Percentiles rank a stretch among this genome's conserved stretches.
phyloP scores from a whole-genome alignment of 2,329 filamentous ascomycete species.

The Pleomassaria siparia region DNA sequence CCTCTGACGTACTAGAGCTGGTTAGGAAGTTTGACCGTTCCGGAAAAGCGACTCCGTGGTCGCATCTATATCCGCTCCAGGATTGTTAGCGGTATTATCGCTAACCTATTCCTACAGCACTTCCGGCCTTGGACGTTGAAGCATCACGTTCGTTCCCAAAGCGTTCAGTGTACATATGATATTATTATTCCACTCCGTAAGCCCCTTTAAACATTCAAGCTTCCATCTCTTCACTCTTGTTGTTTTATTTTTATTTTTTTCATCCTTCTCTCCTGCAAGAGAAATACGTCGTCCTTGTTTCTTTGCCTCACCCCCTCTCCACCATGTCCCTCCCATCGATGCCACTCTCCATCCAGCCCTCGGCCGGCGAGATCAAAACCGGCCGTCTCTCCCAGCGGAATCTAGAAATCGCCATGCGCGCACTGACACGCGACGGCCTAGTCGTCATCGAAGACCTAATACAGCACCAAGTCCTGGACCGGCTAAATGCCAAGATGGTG shows the following conservation, averaged over 20 bases:
- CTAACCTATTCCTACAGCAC: background rate
- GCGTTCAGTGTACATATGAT: background rate
- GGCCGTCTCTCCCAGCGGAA: constrained; percentile 50
- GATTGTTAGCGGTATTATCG: background rate
- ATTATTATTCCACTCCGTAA: background rate
- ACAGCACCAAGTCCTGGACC: constrained; percentile 54
- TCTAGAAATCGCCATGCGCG: constrained; percentile 50
- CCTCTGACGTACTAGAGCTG: too few relatives aligned
- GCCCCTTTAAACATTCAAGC: background rate
- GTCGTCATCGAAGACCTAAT: constrained; percentile 38
- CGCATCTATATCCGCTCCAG: background rate
- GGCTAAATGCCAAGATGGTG: constrained; percentile 61
- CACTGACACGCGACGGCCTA: constrained; percentile 35
- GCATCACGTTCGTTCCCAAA: constrained; percentile 1
- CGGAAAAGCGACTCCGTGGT: too few relatives aligned
- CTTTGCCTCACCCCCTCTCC: constrained; percentile 1
- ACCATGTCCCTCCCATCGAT: constrained; percentile 26
- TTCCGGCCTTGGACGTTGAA: background rate
- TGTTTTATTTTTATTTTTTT: background rate
- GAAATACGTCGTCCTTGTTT: background rate
- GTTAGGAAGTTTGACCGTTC: too few relatives aligned
- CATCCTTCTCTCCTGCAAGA: background rate
- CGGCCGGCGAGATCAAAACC: constrained; percentile 45
- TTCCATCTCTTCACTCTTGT: background rate
- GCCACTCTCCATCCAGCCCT: constrained; percentile 44